Base-by-base conservation (phyloP, 495 filamentous ascomycete species). In the Lasiosphaeris hirsuta region DNA sequence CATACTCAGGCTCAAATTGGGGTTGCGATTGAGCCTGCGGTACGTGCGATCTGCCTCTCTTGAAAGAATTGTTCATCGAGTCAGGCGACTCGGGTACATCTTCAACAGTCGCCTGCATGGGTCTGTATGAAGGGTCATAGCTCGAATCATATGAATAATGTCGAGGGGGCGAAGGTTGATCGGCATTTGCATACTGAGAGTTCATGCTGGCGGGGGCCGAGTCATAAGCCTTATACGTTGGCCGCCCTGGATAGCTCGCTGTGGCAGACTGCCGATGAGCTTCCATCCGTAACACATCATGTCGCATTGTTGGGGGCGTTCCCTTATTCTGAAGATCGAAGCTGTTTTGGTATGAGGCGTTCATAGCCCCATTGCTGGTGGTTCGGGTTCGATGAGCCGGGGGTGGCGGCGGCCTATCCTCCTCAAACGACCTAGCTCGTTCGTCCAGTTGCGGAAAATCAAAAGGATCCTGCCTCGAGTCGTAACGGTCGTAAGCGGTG, bases 21-120 rank as follows among this genome's bases (percentile, higher is more conserved):
- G 52, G 52, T 43, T 59, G 63, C 9, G 59, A 58, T 33, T 74
- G 71, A 3, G 65, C 69, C 17, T 60, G 63, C 8, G 61, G 47
- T 37, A 65, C 63, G 23, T 64, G 63, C 15, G 70, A 70, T 37
- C 69, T 64, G 75, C 74, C 73, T 73, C 81, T 44, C 70, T 74
- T 51, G 79, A 77, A 17, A 73, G 75, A 55, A 76, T 65, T 53
- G 37, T 61, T 66, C 7, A 52, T 30, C n/a, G 67, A 63, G 13
- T 65, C 69, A 1, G 79, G 79, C 11, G 78, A 77, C 45, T 78
- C 76, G 3, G 82, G 80, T 45, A 84, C 86, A 66, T 88, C 86
- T 63, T 88, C 86, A 43, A 88, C 86, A 5, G 80, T 83, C 18
- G 85, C 83, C 57, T 88, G 85, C 86, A 88, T 85, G 13, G 76